phyloP scores from a whole-genome alignment of 164 flowering plant genomes.

The Dillenia suffruticosa region DNA sequence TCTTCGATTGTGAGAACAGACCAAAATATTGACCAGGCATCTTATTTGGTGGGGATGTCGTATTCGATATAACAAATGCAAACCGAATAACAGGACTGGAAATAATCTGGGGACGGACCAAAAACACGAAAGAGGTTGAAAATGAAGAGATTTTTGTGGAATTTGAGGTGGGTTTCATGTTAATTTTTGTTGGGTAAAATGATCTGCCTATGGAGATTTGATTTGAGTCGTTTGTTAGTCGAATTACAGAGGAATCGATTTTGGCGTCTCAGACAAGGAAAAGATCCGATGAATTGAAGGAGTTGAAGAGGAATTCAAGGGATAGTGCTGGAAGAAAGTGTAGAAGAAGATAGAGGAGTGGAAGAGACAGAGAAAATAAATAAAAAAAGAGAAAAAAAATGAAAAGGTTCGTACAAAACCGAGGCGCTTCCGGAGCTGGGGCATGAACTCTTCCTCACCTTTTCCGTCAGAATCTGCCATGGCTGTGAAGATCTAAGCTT shows the following conservation, averaged over 20 bases:
- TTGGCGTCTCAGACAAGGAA: constrained; percentile 45
- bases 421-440: too few species aligned
- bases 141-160: constrained; percentile 40
- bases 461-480: too few species aligned
- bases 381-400: too few species aligned
- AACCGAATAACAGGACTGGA: constrained; percentile 72
- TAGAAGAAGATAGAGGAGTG: constrained; percentile 5
- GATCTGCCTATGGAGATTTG: constrained; percentile 59
- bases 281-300: constrained; percentile 38
- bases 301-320: constrained; percentile 53
- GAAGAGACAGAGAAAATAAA: too few species aligned
- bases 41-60: constrained; percentile 55
- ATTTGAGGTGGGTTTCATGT: constrained; percentile 23
- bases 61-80: constrained; percentile 65
- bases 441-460: too few species aligned
- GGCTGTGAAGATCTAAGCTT: too few species aligned
- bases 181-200: constrained; percentile 42
- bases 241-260: constrained; percentile 50
- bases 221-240: constrained; percentile 61
- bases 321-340: too few species aligned
- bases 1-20: constrained; percentile 45
- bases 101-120: constrained; percentile 46
- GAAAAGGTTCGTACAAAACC: too few species aligned
- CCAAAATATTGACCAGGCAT: constrained; percentile 77
- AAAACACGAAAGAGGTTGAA: constrained; percentile 76